Evolutionary conservation across 257 asterid genomes (phyloP), one percentile per base, ranked within the genome.

Genomic region (Osmanthus fragrans): DNA sequence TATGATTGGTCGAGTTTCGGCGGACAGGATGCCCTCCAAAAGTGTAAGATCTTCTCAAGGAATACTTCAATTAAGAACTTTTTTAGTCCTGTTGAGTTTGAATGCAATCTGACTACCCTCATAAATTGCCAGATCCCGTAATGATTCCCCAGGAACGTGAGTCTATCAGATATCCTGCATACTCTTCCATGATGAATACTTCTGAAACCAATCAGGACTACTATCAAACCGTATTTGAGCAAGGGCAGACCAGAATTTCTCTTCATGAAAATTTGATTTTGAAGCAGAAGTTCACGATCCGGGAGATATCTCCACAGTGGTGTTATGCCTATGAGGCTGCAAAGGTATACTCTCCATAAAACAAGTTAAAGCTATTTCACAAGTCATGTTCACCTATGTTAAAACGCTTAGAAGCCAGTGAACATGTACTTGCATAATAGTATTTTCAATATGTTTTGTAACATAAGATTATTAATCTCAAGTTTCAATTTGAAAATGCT

Each of bases 291-390:
- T 96, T 92, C 79, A 90, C 89, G 23, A 90, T 96, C 85, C 85
- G 82, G 72, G 97, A 88, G 82, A 86, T 96, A 84, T 92, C 92
- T 70, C 99, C 99, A 40, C 95, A 93, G 74, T 96, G 99, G 98
- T 94, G 94, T 70, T 93, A 88, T 85, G 80, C 96, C 69, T 85
- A 91, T 6, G 99, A 96, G 87, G 79, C 86, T 42, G 84, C 97
- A 58, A 96, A 96, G 98, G 99, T 93, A 87, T 60, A 56, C 71
- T 18, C 34, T 63, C 36, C 76, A 2, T 72, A 42, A 58, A 58
- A 58, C 29, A 27, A 54, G 49, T 68, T 37, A 67, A 63, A 42
- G 42, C 79, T 81, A 76, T 51, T 79, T 10, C 33, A 58, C 65
- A 9, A 58, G 5, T 27, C 69, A 63, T 8, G 69, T 63, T 63